Evolutionary conservation across 495 filamentous ascomycete species (phyloP).

Genomic region (Tuber magnatum): DNA sequence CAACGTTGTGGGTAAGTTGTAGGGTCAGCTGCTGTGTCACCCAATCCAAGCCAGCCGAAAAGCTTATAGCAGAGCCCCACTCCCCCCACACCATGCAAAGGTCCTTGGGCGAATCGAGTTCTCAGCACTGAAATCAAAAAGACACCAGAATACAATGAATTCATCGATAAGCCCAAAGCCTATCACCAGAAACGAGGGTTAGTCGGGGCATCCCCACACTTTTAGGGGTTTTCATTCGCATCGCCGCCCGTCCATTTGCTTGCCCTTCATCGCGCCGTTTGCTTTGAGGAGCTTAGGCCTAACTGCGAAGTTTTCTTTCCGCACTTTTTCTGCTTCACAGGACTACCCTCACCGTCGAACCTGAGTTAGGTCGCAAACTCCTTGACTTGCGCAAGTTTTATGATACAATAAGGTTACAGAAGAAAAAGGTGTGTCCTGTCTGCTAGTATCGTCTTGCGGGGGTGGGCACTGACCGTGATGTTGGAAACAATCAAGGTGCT

Average conservation of each 20-base stretch:
- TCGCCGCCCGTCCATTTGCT: neutral
- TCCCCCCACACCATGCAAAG: conserved; percentile 10
- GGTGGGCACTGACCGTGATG: conserved; percentile 1
- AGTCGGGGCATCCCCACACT: conserved; percentile 9
- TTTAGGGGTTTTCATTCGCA: neutral
- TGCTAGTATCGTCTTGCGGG: neutral
- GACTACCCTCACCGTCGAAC: conserved; percentile 63
- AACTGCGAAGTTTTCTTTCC: conserved; percentile 2
- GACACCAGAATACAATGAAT: conserved; percentile 60
- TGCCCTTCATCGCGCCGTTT: neutral
- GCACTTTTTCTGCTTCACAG: conserved; percentile 40
- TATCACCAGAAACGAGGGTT: conserved; percentile 67
- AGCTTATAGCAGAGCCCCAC: neutral
- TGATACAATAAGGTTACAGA: conserved; percentile 73
- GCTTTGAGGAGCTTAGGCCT: conserved; percentile 6
- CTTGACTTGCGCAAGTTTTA: conserved; percentile 67
- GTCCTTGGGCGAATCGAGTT: conserved; percentile 44
- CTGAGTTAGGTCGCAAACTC: conserved; percentile 61
- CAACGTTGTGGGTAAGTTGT: neutral
- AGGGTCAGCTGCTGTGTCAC: neutral
- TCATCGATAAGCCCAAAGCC: conserved; percentile 56
- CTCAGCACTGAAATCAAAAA: conserved; percentile 46
- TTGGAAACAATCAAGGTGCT: conserved; percentile 45
- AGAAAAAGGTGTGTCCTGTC: conserved; percentile 50
- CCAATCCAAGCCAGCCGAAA: neutral